Percentiles rank a stretch among this genome's conserved stretches.
Evolutionary conservation across 441 rosid species (phyloP).

Genomic region (Populus tomentosa): DNA sequence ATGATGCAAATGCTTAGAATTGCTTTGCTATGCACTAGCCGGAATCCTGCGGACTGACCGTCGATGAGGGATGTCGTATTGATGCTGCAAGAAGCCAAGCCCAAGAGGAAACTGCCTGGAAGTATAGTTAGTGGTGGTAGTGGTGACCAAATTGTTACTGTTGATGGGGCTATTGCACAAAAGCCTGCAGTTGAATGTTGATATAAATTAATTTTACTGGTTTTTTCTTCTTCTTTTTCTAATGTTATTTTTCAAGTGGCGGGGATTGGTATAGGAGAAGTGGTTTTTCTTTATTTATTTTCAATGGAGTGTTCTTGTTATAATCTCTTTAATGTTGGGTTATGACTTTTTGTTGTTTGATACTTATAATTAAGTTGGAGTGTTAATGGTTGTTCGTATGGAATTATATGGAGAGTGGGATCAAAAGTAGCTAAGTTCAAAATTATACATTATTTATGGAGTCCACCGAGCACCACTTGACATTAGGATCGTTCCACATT

Average conservation of each 20-base stretch:
- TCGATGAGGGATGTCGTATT: slow-evolving; percentile 92
- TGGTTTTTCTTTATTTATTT: slow-evolving; percentile 24
- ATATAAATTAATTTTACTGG: slow-evolving; percentile 9
- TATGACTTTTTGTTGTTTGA: background rate
- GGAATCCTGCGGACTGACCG: slow-evolving; percentile 81
- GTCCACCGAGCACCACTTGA: too few species aligned
- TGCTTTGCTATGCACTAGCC: slow-evolving; percentile 75
- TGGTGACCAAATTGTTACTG: slow-evolving; percentile 17
- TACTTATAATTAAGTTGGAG: background rate
- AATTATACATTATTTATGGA: too few species aligned
- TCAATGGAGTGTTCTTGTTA: slow-evolving; percentile 32
- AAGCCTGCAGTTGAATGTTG: slow-evolving; percentile 57
- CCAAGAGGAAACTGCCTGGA: slow-evolving; percentile 58
- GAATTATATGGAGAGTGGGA: background rate
- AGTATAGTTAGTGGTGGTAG: slow-evolving; percentile 19
- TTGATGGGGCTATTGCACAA: slow-evolving; percentile 27
- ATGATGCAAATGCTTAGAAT: slow-evolving; percentile 84
- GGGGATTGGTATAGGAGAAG: slow-evolving; percentile 66
- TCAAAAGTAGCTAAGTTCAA: background rate
- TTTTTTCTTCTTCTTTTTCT: slow-evolving; percentile 7
- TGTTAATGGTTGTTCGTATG: background rate
- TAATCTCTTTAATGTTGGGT: background rate
- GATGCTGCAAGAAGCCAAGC: slow-evolving; percentile 89
- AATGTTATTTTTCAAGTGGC: slow-evolving; percentile 15
- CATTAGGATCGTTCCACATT: too few species aligned